phyloP scores from a whole-genome alignment of 1,284 basidiomycete genomes.

The Tremellales sp. region DNA sequence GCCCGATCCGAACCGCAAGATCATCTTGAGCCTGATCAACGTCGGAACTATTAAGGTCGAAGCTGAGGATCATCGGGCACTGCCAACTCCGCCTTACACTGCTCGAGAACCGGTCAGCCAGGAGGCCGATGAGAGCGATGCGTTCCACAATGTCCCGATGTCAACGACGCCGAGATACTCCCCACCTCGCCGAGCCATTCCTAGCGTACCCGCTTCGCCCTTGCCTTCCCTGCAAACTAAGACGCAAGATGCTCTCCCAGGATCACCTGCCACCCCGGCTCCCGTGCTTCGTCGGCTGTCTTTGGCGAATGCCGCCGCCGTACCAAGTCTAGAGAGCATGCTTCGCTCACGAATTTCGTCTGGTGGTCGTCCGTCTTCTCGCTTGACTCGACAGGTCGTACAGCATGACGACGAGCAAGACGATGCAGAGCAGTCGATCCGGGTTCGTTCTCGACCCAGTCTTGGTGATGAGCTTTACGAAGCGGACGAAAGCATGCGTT shows the following conservation, averaged over 20 bases:
- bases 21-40: conserved; percentile 26
- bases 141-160: no score
- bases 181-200: no score
- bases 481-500: conserved; percentile 27
- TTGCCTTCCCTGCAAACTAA: no score
- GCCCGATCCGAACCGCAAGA: conserved; percentile 8
- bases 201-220: no score
- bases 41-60: conserved; percentile 34
- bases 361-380: background rate
- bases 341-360: background rate
- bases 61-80: no score
- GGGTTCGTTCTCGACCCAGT: background rate
- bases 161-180: no score
- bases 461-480: conserved; percentile 1
- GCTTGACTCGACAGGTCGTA: background rate
- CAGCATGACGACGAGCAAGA: no score
- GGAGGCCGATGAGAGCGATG: no score
- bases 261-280: background rate
- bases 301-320: background rate
- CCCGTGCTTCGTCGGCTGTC: background rate
- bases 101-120: no score
- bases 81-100: background rate
- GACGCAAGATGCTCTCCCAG: background rate
- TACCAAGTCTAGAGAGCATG: background rate
- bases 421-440: conserved; percentile 6